phyloP scores from a whole-genome alignment of 2,329 filamentous ascomycete genomes.

The Seiridium cupressi region DNA sequence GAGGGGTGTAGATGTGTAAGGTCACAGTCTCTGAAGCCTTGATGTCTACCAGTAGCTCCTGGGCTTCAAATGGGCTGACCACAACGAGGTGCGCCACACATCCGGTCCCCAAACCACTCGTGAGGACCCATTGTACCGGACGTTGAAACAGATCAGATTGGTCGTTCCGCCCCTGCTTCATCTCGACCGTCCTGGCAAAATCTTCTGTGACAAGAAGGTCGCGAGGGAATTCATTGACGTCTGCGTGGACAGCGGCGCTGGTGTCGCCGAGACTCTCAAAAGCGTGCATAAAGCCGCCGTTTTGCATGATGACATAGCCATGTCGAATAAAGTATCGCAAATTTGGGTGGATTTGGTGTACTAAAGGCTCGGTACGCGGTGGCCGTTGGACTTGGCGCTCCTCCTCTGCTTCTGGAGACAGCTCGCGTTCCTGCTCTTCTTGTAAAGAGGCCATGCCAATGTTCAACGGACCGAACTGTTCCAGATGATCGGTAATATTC shows the following conservation, averaged over 20 bases:
- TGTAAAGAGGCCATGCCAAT: conserved; percentile 38
- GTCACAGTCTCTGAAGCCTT: conserved; percentile 27
- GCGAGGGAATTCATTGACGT: conserved; percentile 31
- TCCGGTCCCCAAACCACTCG: not conserved
- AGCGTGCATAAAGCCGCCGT: not conserved
- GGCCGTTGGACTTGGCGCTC: conserved; percentile 56
- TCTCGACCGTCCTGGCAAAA: conserved; percentile 13
- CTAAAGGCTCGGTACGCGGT: conserved; percentile 29
- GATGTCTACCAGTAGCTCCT: conserved; percentile 45
- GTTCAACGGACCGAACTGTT: conserved; percentile 29
- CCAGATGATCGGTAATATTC: conserved; percentile 31
- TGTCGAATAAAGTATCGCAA: conserved; percentile 37
- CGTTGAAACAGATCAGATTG: not conserved
- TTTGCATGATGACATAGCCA: conserved; percentile 23
- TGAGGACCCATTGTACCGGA: not conserved
- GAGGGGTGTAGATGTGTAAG: conserved; percentile 52
- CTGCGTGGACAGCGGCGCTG: conserved; percentile 35
- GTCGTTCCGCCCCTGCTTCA: not conserved
- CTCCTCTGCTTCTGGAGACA: conserved; percentile 61
- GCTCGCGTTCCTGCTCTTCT: conserved; percentile 69
- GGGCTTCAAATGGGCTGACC: conserved; percentile 61
- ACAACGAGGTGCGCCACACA: conserved; percentile 39
- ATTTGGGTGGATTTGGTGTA: conserved; percentile 41
- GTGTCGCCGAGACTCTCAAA: conserved; percentile 33
- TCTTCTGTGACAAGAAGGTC: conserved; percentile 15